Percentiles rank a stretch among this genome's conserved stretches.
Evolutionary conservation across 495 filamentous ascomycete species (phyloP).

Genomic region (Aspergillus haitiensis): DNA sequence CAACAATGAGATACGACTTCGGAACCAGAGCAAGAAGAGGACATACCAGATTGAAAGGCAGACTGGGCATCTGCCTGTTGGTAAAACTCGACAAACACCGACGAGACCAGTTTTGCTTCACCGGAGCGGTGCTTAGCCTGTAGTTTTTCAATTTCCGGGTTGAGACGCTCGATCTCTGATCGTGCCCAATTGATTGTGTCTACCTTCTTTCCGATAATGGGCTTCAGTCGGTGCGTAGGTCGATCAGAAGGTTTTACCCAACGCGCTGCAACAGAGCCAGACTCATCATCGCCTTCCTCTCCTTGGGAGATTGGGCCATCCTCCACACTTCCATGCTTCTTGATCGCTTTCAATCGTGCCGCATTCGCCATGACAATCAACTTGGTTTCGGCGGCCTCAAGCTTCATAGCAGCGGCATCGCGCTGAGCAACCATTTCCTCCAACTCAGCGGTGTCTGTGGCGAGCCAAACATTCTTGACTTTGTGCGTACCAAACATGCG

Average conservation of each 20-base stretch:
- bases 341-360: conserved; percentile 68
- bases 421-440: conserved; percentile 83
- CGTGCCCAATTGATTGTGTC: conserved; percentile 87
- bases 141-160: conserved; percentile 72
- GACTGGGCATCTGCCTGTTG: conserved; percentile 79
- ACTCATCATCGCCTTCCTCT: conserved; percentile 60
- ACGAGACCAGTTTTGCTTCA: conserved; percentile 59
- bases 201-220: conserved; percentile 82
- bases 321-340: conserved; percentile 62
- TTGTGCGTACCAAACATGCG: conserved; percentile 70
- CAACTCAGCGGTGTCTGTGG: conserved; percentile 74
- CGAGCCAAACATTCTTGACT: conserved; percentile 86
- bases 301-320: conserved; percentile 33
- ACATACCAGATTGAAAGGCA: conserved; percentile 63
- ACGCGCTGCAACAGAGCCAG: conserved; percentile 75
- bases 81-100: conserved; percentile 82
- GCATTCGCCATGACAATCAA: conserved; percentile 81
- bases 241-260: conserved; percentile 79
- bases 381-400: conserved; percentile 88
- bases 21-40: not conserved
- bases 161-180: conserved; percentile 74
- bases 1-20: not conserved
- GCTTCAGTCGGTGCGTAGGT: conserved; percentile 80
- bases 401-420: conserved; percentile 76
- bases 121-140: conserved; percentile 73